phyloP scores from a whole-genome alignment of 768 basidiomycete genomes.

The Rhizopogon vinicolor region DNA sequence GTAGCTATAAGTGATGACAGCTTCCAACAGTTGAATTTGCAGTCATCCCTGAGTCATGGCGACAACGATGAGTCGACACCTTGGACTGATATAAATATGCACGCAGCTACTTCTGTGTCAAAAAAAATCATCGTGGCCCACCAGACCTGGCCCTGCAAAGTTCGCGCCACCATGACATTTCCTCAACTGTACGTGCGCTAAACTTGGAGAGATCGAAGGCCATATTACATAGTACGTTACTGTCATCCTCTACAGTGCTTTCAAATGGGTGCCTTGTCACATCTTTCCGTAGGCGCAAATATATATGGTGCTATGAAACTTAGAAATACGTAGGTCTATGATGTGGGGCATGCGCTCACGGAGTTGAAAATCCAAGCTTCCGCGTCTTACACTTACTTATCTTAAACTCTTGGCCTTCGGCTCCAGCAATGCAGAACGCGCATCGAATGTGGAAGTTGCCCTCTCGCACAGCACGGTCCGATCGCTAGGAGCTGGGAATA shows the following conservation, averaged over 20 bases:
- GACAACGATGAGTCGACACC: background rate
- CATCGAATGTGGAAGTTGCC: background rate
- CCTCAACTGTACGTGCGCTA: background rate
- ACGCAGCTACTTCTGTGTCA: background rate
- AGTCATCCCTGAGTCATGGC: background rate
- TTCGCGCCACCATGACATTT: background rate
- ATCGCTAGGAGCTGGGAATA: constrained; percentile 11
- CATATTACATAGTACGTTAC: background rate
- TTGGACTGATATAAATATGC: background rate
- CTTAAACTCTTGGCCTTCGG: background rate
- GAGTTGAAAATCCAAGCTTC: background rate
- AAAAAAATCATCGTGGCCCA: background rate
- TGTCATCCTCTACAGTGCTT: background rate
- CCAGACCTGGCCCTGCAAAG: background rate
- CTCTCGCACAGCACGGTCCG: constrained; percentile 9
- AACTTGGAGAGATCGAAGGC: background rate
- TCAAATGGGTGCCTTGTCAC: background rate
- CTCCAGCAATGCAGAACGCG: background rate
- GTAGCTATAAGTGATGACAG: background rate
- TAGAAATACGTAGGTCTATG: background rate
- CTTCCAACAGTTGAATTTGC: too few species aligned
- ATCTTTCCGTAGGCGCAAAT: background rate
- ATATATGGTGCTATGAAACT: constrained; percentile 3
- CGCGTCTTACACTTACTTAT: background rate
- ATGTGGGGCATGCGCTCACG: background rate